These are phyloP conservation scores for Pelargonium cotyledonis DNA, from an alignment of 441 rosid species.

Conservation along the genomic window DNA sequence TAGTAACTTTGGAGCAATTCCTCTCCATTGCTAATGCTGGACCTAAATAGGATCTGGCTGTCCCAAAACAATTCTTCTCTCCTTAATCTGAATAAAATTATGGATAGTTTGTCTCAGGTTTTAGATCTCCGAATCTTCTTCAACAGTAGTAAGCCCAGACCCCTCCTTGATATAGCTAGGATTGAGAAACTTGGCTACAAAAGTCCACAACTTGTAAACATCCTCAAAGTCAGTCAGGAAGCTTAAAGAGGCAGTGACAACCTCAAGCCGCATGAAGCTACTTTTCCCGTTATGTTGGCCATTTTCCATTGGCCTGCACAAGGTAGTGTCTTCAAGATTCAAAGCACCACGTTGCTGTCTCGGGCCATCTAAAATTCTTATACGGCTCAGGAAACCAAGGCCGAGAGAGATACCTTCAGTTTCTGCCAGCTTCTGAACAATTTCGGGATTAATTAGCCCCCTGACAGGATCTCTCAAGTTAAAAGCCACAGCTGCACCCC, in stretches of 20 bases:
- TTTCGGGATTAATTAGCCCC: constrained; percentile 72
- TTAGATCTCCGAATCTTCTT: constrained; percentile 59
- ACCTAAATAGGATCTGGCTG: too few species aligned
- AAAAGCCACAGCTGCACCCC: constrained; percentile 98
- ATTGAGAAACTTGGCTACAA: constrained; percentile 78
- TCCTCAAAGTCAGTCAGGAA: constrained; percentile 93
- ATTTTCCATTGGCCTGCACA: constrained; percentile 57
- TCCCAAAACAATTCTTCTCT: neutral
- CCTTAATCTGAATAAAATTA: neutral
- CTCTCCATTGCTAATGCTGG: too few species aligned
- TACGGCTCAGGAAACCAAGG: constrained; percentile 78
- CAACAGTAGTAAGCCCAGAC: constrained; percentile 54
- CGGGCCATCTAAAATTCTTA: constrained; percentile 59
- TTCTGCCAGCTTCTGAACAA: constrained; percentile 87
- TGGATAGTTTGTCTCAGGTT: neutral
- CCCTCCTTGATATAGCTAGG: constrained; percentile 63
- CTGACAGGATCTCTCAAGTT: constrained; percentile 60
- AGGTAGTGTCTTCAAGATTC: constrained; percentile 51
- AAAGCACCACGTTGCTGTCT: constrained; percentile 39
- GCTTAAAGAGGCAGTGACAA: constrained; percentile 88
- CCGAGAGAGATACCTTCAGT: constrained; percentile 82
- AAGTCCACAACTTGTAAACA: constrained; percentile 86
- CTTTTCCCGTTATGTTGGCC: constrained; percentile 52
- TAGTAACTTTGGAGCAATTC: neutral
- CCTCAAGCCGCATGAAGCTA: constrained; percentile 74